Evolutionary conservation across 2,329 filamentous ascomycete genomes (phyloP).

Genomic region (Claviceps maximensis): DNA sequence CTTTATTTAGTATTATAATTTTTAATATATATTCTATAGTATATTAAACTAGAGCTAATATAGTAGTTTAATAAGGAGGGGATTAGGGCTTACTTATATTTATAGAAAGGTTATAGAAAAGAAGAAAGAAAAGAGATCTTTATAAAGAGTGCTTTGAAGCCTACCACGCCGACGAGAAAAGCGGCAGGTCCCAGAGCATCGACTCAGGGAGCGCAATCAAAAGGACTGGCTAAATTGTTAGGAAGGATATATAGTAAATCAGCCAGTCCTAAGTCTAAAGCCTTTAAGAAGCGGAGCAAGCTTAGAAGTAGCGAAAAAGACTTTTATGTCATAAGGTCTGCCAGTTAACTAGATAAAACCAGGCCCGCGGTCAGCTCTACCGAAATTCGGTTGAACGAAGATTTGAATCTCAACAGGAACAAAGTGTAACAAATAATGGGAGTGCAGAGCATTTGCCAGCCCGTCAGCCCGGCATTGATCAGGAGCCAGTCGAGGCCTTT

Average conservation of each 20-base stretch:
- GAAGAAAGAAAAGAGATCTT: no score
- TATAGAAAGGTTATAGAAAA: no score
- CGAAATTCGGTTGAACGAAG: constrained; percentile 22
- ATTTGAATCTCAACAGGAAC: constrained; percentile 19
- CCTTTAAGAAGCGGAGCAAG: neutral
- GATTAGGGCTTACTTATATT: no score
- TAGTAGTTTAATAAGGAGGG: no score
- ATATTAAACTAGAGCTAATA: no score
- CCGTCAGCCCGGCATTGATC: neutral
- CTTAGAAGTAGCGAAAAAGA: neutral
- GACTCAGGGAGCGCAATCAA: constrained; percentile 17
- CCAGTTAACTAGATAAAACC: neutral
- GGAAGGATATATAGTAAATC: constrained; percentile 19
- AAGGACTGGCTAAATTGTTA: constrained; percentile 21
- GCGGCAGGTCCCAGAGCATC: constrained; percentile 12
- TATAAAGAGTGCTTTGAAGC: constrained; percentile 22
- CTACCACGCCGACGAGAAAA: constrained; percentile 9
- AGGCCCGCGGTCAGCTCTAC: constrained; percentile 17
- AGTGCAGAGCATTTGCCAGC: neutral
- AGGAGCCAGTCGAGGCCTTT: neutral
- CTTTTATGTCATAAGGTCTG: neutral
- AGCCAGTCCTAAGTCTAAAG: constrained; percentile 9
- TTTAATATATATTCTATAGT: no score
- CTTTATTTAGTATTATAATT: no score
- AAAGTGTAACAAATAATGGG: constrained; percentile 17